A percentile compares a stretch with the other conserved stretches of the same genome.
Evolutionary conservation across 2,329 filamentous ascomycete genomes (phyloP).

Genomic region (Hymenoscyphus fructigenus): DNA sequence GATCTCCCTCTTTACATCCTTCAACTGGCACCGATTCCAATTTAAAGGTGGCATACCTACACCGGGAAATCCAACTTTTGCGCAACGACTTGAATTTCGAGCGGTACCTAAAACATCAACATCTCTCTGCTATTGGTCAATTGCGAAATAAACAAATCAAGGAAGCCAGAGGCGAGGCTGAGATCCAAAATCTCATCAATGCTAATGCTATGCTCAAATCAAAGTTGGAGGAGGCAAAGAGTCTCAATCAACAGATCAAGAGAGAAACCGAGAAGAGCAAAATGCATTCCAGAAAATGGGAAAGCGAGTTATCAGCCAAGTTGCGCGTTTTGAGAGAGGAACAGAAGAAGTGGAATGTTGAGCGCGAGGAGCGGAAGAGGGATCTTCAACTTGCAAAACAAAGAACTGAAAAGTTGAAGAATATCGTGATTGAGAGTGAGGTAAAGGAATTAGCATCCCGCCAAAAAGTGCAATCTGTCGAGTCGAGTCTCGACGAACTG

Average conservation of each 20-base stretch:
- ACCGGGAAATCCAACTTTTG: slow-evolving; percentile 72
- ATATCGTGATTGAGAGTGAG: slow-evolving; percentile 67
- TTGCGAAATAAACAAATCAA: slow-evolving; percentile 71
- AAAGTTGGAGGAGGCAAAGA: slow-evolving; percentile 71
- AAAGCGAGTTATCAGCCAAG: slow-evolving; percentile 67
- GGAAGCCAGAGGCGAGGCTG: slow-evolving; percentile 76
- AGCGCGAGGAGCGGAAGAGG: slow-evolving; percentile 55
- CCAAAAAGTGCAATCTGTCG: slow-evolving; percentile 63
- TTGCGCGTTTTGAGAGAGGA: slow-evolving; percentile 67
- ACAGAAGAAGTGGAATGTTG: slow-evolving; percentile 61
- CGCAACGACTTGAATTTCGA: slow-evolving; percentile 83
- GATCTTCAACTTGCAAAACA: slow-evolving; percentile 57
- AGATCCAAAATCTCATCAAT: slow-evolving; percentile 78
- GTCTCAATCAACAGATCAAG: slow-evolving; percentile 66
- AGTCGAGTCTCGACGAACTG: slow-evolving; percentile 60
- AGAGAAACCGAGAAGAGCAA: slow-evolving; percentile 72
- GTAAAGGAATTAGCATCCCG: slow-evolving; percentile 63
- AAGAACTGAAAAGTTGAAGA: slow-evolving; percentile 64
- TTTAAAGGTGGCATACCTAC: slow-evolving; percentile 53
- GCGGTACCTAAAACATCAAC: slow-evolving; percentile 79
- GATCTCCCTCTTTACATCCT: slow-evolving; percentile 30
- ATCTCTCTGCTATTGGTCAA: slow-evolving; percentile 78
- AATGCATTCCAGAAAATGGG: slow-evolving; percentile 74
- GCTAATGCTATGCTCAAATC: slow-evolving; percentile 72
- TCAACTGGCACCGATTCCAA: slow-evolving; percentile 32